Evolutionary conservation across 1,284 basidiomycete species (phyloP), one percentile per base, ranked within the genome.

Genomic region (Melanopsichium pennsylvanicum): DNA sequence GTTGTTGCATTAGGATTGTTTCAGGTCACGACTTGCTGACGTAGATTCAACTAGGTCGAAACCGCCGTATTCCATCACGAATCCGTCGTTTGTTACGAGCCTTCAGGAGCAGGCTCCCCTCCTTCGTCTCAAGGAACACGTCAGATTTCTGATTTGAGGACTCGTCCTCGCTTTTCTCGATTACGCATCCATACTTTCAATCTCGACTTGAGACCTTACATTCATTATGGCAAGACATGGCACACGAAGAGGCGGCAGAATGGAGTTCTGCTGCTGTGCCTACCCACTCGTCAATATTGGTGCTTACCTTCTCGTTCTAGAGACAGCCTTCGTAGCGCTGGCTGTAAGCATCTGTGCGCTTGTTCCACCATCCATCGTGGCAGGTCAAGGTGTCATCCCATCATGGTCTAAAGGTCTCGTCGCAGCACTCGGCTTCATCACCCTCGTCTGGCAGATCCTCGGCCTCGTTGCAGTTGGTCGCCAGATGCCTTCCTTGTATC

Each of bases 201-300:
- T n/a, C n/a, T n/a, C n/a, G n/a, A n/a, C n/a, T n/a, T n/a, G n/a
- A n/a, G n/a, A n/a, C n/a, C n/a, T n/a, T n/a, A n/a, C n/a, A n/a
- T n/a, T n/a, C 43, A 63, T 12, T 13, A 63, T 63, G 54, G 40
- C 29, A n/a, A 43, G 54, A 31, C 31, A 38, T 11, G 43, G 51
- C 2, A 37, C 49, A 15, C 37, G 54, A 29, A 43, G 36, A 13
- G 43, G 68, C 37, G 39, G 72, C 43, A 56, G 71, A 15, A 50
- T 72, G 48, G 71, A 72, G 35, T 80, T 80, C 49, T 78, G 76
- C 61, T 80, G 78, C 56, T 80, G 73, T 61, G 72, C 57, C 11
- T 46, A 78, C 3, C 79, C 79, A 9, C 70, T 81, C 18, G 74
- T 81, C 46, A 81, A 81, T 21, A 42, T 71, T 6, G 79, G 79